phyloP scores from a whole-genome alignment of 2,329 filamentous ascomycete genomes.

The Teratosphaeriaceae sp. region DNA sequence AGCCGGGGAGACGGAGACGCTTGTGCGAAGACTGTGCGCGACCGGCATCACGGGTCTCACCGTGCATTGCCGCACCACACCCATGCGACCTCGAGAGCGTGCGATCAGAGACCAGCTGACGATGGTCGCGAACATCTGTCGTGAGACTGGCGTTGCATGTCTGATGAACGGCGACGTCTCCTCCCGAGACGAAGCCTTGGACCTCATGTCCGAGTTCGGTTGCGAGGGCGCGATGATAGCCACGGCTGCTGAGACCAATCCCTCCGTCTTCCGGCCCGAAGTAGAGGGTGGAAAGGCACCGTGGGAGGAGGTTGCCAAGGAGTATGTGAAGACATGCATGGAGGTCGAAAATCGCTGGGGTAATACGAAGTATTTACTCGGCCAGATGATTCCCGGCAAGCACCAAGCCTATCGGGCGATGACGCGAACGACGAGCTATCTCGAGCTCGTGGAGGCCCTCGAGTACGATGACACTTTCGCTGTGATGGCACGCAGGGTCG shows the following conservation, averaged over 20 bases:
- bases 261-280: constrained; percentile 71
- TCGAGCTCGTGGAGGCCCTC: constrained; percentile 59
- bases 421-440: constrained; percentile 63
- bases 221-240: constrained; percentile 97
- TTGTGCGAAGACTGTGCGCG: constrained; percentile 70
- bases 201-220: constrained; percentile 69
- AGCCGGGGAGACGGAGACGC: constrained; percentile 63
- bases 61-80: constrained; percentile 90
- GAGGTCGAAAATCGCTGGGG: constrained; percentile 78
- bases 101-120: constrained; percentile 77
- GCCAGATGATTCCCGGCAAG: constrained; percentile 80
- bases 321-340: constrained; percentile 67
- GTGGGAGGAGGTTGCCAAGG: constrained; percentile 71
- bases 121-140: constrained; percentile 77
- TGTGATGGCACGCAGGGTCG: constrained; percentile 58
- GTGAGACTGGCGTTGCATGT: constrained; percentile 79
- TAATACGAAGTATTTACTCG: constrained; percentile 88
- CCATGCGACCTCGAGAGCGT: constrained; percentile 85
- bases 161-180: constrained; percentile 93
- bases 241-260: constrained; percentile 82
- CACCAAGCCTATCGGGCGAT: constrained; percentile 56
- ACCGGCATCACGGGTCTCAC: constrained; percentile 92
- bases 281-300: constrained; percentile 62
- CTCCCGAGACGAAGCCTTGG: constrained; percentile 62
- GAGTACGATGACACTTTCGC: constrained; percentile 54